phyloP scores from a whole-genome alignment of 2,329 filamentous ascomycete species.

The Sarocladium kiliense region DNA sequence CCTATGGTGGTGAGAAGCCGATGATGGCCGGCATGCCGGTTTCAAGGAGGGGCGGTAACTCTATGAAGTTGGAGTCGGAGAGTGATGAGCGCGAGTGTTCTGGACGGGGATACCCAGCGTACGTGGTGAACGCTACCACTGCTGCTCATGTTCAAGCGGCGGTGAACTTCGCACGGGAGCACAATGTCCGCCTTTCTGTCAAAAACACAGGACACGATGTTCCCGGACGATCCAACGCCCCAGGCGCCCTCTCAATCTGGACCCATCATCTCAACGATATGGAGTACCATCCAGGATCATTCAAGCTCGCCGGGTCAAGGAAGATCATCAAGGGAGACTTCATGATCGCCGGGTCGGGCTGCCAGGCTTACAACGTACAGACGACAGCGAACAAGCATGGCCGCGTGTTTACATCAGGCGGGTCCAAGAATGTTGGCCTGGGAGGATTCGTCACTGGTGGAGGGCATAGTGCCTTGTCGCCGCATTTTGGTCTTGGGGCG shows the following conservation, averaged over 20 bases:
- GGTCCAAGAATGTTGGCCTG: slow-evolving; percentile 49
- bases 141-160: slow-evolving; percentile 15
- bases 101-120: slow-evolving; percentile 23
- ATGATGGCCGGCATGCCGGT: not conserved
- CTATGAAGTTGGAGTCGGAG: not conserved
- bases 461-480: slow-evolving; percentile 36
- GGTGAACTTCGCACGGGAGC: slow-evolving; percentile 1
- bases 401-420: slow-evolving; percentile 49
- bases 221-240: slow-evolving; percentile 38
- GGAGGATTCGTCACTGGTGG: slow-evolving; percentile 51
- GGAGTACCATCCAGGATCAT: slow-evolving; percentile 27
- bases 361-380: slow-evolving; percentile 45
- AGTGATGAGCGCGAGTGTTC: slow-evolving; percentile 15
- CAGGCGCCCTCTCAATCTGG: slow-evolving; percentile 50
- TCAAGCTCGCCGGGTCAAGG: slow-evolving; percentile 6
- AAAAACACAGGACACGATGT: slow-evolving; percentile 17
- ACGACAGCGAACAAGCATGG: slow-evolving; percentile 36
- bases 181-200: slow-evolving; percentile 1
- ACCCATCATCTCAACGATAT: slow-evolving; percentile 40
- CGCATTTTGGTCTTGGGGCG: slow-evolving; percentile 46
- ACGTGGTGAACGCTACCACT: slow-evolving; percentile 29
- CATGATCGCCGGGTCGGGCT: slow-evolving; percentile 48
- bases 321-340: slow-evolving; percentile 38
- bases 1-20: not conserved
- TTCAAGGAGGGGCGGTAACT: not conserved